phyloP scores from a whole-genome alignment of 2,329 filamentous ascomycete species.

The Microcera coccophila region DNA sequence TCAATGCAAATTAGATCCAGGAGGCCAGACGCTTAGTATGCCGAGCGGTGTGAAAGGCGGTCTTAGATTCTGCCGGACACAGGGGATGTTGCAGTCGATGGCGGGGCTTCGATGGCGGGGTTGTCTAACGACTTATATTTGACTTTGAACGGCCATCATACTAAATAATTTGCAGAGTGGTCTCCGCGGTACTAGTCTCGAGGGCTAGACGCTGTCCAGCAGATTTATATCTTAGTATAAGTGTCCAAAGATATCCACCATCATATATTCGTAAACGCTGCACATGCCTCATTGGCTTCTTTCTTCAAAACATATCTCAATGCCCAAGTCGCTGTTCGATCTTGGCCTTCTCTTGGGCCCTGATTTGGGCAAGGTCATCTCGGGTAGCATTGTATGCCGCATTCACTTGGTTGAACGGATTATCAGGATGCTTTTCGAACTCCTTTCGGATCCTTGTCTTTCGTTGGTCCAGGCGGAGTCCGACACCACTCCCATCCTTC shows the following conservation, averaged over 20 bases:
- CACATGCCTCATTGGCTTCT: not conserved
- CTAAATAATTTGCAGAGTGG: not conserved
- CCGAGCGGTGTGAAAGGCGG: constrained; percentile 28
- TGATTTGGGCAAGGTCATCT: constrained; percentile 69
- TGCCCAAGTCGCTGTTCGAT: constrained; percentile 65
- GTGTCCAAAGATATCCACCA: constrained; percentile 2
- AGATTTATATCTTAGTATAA: constrained; percentile 17
- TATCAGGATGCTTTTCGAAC: constrained; percentile 91
- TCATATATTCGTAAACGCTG: not conserved
- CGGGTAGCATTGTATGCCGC: constrained; percentile 72
- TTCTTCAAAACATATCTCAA: constrained; percentile 13
- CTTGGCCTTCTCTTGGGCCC: constrained; percentile 64
- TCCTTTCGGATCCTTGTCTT: constrained; percentile 82
- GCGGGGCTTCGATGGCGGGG: constrained; percentile 24
- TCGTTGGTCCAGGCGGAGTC: constrained; percentile 77
- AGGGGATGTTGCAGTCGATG: constrained; percentile 5
- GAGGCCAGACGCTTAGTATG: too few species aligned
- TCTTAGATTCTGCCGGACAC: constrained; percentile 27
- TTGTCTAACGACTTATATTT: too few species aligned
- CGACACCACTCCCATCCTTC: constrained; percentile 66
- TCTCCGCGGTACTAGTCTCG: not conserved
- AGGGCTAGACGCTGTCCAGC: constrained; percentile 13
- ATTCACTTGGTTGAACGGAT: constrained; percentile 86
- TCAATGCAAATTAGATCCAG: too few species aligned
- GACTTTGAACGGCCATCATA: too few species aligned